A percentile compares a stretch with the other conserved stretches of the same genome.
Evolutionary conservation across 106 monocot genomes (phyloP).

Genomic region (Triglochin maritima): DNA sequence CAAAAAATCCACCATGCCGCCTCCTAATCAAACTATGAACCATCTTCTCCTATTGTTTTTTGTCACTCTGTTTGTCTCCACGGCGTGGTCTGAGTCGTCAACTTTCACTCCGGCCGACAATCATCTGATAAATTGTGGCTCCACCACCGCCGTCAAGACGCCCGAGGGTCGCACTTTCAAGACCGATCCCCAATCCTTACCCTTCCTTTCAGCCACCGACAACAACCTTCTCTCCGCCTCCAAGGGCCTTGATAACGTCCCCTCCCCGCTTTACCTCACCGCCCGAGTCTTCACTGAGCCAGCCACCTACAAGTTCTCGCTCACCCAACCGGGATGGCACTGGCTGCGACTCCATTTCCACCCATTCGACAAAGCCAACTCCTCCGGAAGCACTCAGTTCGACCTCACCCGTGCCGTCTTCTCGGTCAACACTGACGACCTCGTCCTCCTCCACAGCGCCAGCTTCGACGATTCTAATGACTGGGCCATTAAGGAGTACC

Average conservation of each 20-base stretch:
- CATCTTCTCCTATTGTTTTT: too few relatives aligned
- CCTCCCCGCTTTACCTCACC: conserved; percentile 61
- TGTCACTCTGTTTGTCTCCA: too few relatives aligned
- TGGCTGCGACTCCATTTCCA: conserved; percentile 65
- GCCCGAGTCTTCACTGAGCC: conserved; percentile 54
- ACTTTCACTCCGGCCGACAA: conserved; percentile 43
- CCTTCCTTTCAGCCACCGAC: conserved; percentile 39
- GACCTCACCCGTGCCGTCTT: conserved; percentile 53
- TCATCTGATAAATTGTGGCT: conserved; percentile 64
- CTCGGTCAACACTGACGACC: conserved; percentile 46
- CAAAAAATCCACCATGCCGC: too few relatives aligned
- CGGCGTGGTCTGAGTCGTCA: too few relatives aligned
- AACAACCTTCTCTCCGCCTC: conserved; percentile 24
- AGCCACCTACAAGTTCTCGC: conserved; percentile 49
- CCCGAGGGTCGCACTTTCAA: conserved; percentile 51
- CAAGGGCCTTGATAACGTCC: conserved; percentile 12
- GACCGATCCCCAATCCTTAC: conserved; percentile 42
- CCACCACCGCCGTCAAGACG: conserved; percentile 12
- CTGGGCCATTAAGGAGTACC: conserved; percentile 58
- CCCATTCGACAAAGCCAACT: conserved; percentile 25
- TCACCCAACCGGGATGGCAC: conserved; percentile 58
- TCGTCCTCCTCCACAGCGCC: conserved; percentile 75
- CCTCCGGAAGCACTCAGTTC: conserved; percentile 18
- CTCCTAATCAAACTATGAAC: too few relatives aligned
- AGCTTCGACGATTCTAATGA: conserved; percentile 16